Evolutionary conservation across 257 asterid genomes (phyloP), one percentile per base, ranked within the genome.

Genomic region (Catharanthus roseus): DNA sequence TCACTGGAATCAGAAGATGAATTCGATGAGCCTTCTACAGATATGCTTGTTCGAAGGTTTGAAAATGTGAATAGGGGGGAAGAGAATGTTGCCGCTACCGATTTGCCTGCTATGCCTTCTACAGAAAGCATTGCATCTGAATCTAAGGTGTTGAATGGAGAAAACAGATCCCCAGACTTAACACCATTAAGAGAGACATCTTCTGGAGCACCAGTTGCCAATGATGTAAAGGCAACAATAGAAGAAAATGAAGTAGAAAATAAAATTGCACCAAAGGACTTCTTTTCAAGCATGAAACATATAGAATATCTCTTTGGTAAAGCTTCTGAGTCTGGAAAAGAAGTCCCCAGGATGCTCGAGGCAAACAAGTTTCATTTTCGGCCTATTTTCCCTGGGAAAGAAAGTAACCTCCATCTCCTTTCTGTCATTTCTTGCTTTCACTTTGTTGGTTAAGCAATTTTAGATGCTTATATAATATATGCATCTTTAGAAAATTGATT

Each of bases 321-420:
- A 82, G 97, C 99, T 28, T 89, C 99, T 71, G 97, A 88, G 61
- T 84, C 99, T n/a, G 99, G 99, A 75, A 84, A 83, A 82, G 97
- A 95, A 83, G 95, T 95, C 67, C 96, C 99, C 1, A 85, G 95
- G 80, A 95, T 89, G 97, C 96, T 95, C 65, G 99, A 95, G 82
- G 99, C 99, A 36, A 91, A 95, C 76, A 91, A 91, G 72, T 89
- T 95, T 66, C 95, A 95, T 76, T 95, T 89, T 68, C 96, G 96
- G 71, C 97, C 95, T 54, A 90, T 95, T 70, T 64, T 68, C 38
- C 82, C 89, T 1, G 91, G 93, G 67, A 85, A 75, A 88, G 93
- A 82, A 77, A 71, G 99, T 95, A 86, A 8, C 55, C 70, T 76
- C 80, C 75, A 64, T 78, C 73, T 73, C 54, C 79, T 72, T 69